A percentile compares a stretch with the other conserved stretches of the same genome.
Conservation (phyloP, 441 rosid species). For the Croton laevigatus region DNA sequence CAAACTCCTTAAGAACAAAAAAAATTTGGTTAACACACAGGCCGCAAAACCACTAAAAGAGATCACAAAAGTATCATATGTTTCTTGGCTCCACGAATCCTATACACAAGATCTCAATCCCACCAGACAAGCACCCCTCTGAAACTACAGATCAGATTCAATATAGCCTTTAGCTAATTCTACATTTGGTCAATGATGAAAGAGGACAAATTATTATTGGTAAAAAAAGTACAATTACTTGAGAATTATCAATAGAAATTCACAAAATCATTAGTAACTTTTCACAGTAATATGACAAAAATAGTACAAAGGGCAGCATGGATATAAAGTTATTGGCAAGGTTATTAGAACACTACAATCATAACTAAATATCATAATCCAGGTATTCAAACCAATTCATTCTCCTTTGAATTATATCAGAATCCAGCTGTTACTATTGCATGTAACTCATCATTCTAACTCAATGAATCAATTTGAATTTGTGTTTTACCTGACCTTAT, state of each 20-base stretch:
- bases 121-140: not conserved
- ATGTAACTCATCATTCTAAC: not conserved
- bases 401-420: no score
- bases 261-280: not conserved
- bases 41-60: not conserved
- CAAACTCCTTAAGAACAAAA: not conserved
- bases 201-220: not conserved
- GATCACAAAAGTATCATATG: not conserved
- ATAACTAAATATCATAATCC: not conserved
- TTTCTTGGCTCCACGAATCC: not conserved
- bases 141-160: not conserved
- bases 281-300: not conserved
- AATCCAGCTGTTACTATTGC: not conserved
- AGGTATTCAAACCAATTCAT: not conserved
- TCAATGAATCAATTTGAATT: not conserved
- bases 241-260: constrained; percentile 6
- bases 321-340: not conserved
- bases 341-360: not conserved
- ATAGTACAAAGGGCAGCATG: not conserved
- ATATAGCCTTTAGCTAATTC: not conserved
- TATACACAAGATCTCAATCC: not conserved
- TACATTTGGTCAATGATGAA: not conserved
- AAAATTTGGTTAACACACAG: not conserved
- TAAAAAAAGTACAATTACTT: not conserved
- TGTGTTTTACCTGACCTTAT: no score